Conservation (phyloP, 495 filamentous ascomycete species). For the Aspergillus coremiiformis region DNA sequence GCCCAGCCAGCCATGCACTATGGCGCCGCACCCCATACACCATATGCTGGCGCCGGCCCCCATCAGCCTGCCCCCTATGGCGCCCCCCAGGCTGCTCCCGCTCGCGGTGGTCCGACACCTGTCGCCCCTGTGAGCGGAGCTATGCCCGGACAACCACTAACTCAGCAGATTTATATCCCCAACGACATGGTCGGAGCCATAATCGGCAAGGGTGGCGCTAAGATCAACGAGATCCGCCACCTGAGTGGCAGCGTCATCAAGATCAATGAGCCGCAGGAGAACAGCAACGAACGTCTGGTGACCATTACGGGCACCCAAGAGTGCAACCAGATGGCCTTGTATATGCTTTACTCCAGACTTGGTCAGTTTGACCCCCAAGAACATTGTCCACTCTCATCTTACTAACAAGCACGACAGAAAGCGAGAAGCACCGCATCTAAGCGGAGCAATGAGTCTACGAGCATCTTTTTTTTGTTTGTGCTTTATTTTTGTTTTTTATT, state of each 20-base stretch:
- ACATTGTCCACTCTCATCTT: constrained; percentile 9
- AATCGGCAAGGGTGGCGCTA: constrained; percentile 95
- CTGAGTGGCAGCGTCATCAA: constrained; percentile 98
- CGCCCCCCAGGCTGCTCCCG: constrained; percentile 54
- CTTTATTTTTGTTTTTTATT: no score
- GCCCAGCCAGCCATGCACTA: constrained; percentile 65
- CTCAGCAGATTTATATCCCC: constrained; percentile 97
- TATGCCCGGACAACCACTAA: constrained; percentile 79
- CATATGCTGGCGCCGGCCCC: constrained; percentile 67
- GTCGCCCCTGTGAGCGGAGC: constrained; percentile 64
- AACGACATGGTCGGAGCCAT: constrained; percentile 99
- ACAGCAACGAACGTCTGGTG: constrained; percentile 94
- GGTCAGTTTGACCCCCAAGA: constrained; percentile 54
- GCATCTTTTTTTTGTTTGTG: no score
- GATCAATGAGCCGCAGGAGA: constrained; percentile 98
- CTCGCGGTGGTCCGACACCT: constrained; percentile 42
- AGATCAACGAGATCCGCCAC: constrained; percentile 98
- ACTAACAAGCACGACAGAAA: constrained; percentile 49
- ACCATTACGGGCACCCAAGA: constrained; percentile 97
- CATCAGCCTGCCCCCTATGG: constrained; percentile 63
- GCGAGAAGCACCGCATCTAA: constrained; percentile 72
- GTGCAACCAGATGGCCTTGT: constrained; percentile 97
- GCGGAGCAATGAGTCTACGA: constrained; percentile 5
- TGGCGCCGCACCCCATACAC: constrained; percentile 57
- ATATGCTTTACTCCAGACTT: constrained; percentile 96